Base-by-base conservation (phyloP, 2,329 filamentous ascomycete species). In the Pyrenophora tritici-repentis region DNA sequence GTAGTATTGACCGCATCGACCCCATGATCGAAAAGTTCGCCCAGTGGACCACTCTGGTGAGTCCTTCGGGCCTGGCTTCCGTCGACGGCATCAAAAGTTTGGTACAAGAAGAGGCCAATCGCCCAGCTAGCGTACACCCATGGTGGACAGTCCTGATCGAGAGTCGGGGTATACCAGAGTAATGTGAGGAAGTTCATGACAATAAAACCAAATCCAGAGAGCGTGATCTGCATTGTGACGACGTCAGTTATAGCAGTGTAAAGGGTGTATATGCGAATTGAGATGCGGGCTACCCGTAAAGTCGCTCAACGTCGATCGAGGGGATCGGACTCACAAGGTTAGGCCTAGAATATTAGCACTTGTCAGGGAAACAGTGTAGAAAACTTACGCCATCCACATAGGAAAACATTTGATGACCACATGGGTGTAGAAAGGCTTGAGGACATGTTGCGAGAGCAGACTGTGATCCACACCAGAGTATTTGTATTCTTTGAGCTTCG, bases 91-190 rank as follows among this genome's bases (percentile, higher is more conserved):
- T 99, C 94, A 76, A 99, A 97, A 1, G 93, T 97, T 82, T 99
- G 94, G 76, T 99, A 99, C 43, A 97, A 75, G 73, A 97, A 97
- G 61, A 99, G 77, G 2, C 94, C 94, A 26, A 89, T 75, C 3
- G 92, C 88, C 90, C 92, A 99, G 67, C 86, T 89, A 61, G 88
- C 89, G 79, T 99, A 99, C 13, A 99, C 93, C 94, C 94, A 99
- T 1, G 84, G 73, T 8, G 94, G 94, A 72, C 93, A 97, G 73
- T 99, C 90, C 74, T 90, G 87, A 75, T 97, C 92, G 40, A 99
- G 82, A 0, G 85, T 89, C n/a, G 94, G 94, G 65, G 90, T 94
- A 77, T 96, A 99, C 89, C 91, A 97, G 48, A 99, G 82, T 75
- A 99, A 76, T 6, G 94, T 97, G 64, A 96, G 74, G 74, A 97